Evolutionary conservation across 768 basidiomycete species (phyloP), one percentile per base, ranked within the genome.

Genomic region (Lactarius deliciosus): DNA sequence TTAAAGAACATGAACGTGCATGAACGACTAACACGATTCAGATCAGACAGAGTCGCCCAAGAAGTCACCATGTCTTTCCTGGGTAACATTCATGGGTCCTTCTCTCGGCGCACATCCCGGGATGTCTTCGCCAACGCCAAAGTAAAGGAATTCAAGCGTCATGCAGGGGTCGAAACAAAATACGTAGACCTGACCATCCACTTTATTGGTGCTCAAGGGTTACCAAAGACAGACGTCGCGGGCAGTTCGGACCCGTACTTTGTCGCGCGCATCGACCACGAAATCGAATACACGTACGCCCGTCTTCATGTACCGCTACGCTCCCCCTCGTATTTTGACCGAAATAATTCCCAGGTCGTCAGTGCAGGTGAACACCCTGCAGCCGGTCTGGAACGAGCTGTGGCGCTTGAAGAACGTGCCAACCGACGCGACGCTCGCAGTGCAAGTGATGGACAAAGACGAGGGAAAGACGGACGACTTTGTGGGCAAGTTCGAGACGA

Each of bases 351-450:
- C 13, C 68, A 92, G 91, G 50, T 92, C 91, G 0, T 83, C 86
- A 0, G 86, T 92, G 11, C 80, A 88, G 70, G 62, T 75, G 15
- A 78, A 84, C 56, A 86, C 85, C 8, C 74, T 86, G 22, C 70
- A 77, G 0, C 91, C 91, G 0, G 86, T 89, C 22, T 92, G 90
- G 90, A 88, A 92, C 71, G 90, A 91, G 72, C 68, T 79, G 10
- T 92, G 91, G 91, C 77, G 78, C 40, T 76, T 92, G 68, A 88
- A 86, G 76, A 91, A 89, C 72, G 90, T 92, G 16, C 90, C 91
- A 0, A 74, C 73, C 5, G 81, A 78, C n/a, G 89, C 89, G 9
- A 79, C 77, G 30, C 75, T 92, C 9, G 74, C 77, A 5, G 83
- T 91, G n/a, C 76, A 82, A 53, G 78, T 92, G n/a, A 75, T 85